phyloP scores from a whole-genome alignment of 2,329 filamentous ascomycete genomes.

The Hymenoscyphus repandus region DNA sequence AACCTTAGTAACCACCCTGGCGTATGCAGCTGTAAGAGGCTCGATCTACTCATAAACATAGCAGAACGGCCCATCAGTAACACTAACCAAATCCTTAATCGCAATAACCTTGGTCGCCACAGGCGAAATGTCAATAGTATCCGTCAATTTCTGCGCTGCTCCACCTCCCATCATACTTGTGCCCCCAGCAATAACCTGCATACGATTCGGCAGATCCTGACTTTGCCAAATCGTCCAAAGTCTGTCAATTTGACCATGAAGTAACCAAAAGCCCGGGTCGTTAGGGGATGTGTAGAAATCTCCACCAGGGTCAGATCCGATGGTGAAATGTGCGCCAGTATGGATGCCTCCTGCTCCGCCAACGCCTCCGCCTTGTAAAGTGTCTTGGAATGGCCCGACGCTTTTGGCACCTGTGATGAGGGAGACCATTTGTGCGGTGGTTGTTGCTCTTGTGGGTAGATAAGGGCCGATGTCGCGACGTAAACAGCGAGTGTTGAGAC shows the following conservation, averaged over 20 bases:
- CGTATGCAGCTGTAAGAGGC: too few species aligned
- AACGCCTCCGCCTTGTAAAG: conserved; percentile 33
- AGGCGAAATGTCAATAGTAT: conserved; percentile 9
- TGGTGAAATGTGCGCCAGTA: conserved; percentile 35
- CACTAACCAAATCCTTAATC: conserved; percentile 31
- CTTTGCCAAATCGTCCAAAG: conserved; percentile 44
- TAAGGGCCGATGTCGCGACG: conserved; percentile 37
- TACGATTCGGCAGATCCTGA: conserved; percentile 30
- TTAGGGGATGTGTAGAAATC: conserved; percentile 39
- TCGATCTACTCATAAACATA: conserved; percentile 37
- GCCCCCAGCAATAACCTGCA: conserved; percentile 16
- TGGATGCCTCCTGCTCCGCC: conserved; percentile 33
- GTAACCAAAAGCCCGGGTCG: conserved; percentile 40
- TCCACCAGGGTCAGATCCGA: conserved; percentile 39
- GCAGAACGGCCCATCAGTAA: conserved; percentile 38
- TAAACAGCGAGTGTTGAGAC: conserved; percentile 37
- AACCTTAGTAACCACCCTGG: background rate
- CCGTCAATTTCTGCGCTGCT: conserved; percentile 12
- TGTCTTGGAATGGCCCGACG: conserved; percentile 39
- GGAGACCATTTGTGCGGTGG: conserved; percentile 31
- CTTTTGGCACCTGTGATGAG: conserved; percentile 34
- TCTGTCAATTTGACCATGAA: conserved; percentile 41
- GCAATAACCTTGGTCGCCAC: conserved; percentile 5
- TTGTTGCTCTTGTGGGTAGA: conserved; percentile 33
- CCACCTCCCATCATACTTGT: conserved; percentile 16